A percentile compares a stretch with the other conserved stretches of the same genome.
phyloP scores from a whole-genome alignment of 1,139 yeast species.

The Pichia terricola region DNA sequence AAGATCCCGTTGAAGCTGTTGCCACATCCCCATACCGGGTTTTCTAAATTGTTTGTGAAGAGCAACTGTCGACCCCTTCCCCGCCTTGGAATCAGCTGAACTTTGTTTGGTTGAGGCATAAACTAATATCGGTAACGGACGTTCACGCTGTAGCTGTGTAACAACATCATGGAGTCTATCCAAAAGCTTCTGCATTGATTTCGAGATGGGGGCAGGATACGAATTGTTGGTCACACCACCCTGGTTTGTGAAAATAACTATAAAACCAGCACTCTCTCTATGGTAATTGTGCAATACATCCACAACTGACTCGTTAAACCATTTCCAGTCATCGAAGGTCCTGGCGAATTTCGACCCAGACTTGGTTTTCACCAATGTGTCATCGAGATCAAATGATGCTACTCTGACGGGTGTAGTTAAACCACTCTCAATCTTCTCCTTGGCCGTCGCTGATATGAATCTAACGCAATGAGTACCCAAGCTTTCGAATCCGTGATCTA shows the following conservation, averaged over 20 bases:
- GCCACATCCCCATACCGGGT: slow-evolving; percentile 55
- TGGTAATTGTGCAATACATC: not conserved
- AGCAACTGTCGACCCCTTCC: slow-evolving; percentile 26
- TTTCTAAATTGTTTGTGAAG: slow-evolving; percentile 48
- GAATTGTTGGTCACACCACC: slow-evolving; percentile 45
- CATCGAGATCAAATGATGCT: slow-evolving; percentile 73
- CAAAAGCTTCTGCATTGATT: slow-evolving; percentile 22
- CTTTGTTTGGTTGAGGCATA: slow-evolving; percentile 58
- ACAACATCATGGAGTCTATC: slow-evolving; percentile 13
- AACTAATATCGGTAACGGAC: slow-evolving; percentile 33
- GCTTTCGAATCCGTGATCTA: slow-evolving; percentile 3
- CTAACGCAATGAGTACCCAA: slow-evolving; percentile 12
- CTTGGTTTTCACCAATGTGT: slow-evolving; percentile 55
- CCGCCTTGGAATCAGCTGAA: slow-evolving; percentile 16
- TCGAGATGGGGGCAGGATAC: slow-evolving; percentile 14
- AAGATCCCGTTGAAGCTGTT: slow-evolving; percentile 20
- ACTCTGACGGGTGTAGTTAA: slow-evolving; percentile 18
- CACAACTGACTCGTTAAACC: slow-evolving; percentile 28
- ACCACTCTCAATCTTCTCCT: not conserved
- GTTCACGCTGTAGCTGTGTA: slow-evolving; percentile 1
- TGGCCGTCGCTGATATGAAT: slow-evolving; percentile 2
- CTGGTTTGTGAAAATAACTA: slow-evolving; percentile 75
- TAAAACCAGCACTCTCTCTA: slow-evolving; percentile 14
- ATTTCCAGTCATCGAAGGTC: slow-evolving; percentile 61
- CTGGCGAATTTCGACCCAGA: slow-evolving; percentile 47